Evolutionary conservation across 179 eudicot species (phyloP), one percentile per base, ranked within the genome.

Genomic region (Corrigiola litoralis): DNA sequence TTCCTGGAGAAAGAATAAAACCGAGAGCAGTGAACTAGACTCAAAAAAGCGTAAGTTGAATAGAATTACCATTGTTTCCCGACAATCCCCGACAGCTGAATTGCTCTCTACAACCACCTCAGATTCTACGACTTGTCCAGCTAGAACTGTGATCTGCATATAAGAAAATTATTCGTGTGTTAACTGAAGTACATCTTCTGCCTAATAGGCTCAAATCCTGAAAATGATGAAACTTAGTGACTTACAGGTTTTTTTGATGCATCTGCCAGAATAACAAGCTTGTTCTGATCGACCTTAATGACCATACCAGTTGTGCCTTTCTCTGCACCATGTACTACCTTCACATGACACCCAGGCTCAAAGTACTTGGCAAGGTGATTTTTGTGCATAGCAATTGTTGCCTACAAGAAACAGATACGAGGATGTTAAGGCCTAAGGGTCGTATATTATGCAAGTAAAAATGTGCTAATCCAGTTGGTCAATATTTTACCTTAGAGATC

Each of bases 241-340:
- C 92, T 77, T 76, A 85, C 92, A 73, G 80, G 81, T 47, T 89
- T 90, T 65, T 87, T 89, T 10, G 87, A 79, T 28, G 85, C 77
- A 73, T 89, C 94, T 34, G 90, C 83, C 21, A 89, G 72, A 44
- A 89, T 75, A 67, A 81, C 79, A 34, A 89, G 82, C 58, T 80
- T 70, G 58, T 83, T 85, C 59, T 77, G 78, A 69, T 87, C 78
- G 45, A 89, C 90, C 55, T 81, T 85, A 14, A 87, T 72, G 47
- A 85, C 88, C 94, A 87, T 84, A 20, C 96, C 94, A 63, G 96
- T 85, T 14, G 84, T 72, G 63, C 96, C 96, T 73, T 83, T 84
- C 6, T 81, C 73, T 31, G 74, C 74, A 64, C 96, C 90, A 63
- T 90, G 66, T 11, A 87, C 84, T 25, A 89, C 84, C 71, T 87